These are phyloP conservation scores for Leishmania lainsoni DNA, from an alignment of 208 protist species.

Conservation along the genomic window DNA sequence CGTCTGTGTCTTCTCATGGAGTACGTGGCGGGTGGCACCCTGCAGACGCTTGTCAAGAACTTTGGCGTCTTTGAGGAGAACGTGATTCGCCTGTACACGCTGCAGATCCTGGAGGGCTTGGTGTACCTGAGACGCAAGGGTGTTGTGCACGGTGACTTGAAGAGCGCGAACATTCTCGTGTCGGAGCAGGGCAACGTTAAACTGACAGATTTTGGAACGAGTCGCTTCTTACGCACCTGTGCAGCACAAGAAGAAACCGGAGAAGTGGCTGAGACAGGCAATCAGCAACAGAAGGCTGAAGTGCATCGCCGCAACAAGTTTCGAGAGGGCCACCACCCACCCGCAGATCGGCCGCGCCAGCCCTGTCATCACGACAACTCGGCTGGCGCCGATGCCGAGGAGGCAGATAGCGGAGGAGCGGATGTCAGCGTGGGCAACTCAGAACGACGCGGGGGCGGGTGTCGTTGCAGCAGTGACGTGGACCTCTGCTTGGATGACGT, in stretches of 20 bases:
- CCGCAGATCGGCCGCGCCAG: neutral
- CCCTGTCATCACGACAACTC: neutral
- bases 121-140: slow-evolving; percentile 70
- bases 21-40: slow-evolving; percentile 87
- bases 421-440: slow-evolving; percentile 1
- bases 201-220: slow-evolving; percentile 93
- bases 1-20: slow-evolving; percentile 88
- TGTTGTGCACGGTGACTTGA: slow-evolving; percentile 88
- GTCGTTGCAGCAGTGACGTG: neutral
- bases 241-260: neutral
- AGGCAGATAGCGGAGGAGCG: neutral
- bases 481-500: slow-evolving; percentile 1
- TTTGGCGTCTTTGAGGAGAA: slow-evolving; percentile 89
- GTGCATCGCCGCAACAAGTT: neutral
- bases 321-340: slow-evolving; percentile 10
- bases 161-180: slow-evolving; percentile 88
- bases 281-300: neutral
- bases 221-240: slow-evolving; percentile 38
- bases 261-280: neutral
- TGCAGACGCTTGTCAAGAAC: slow-evolving; percentile 80
- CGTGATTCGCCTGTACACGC: slow-evolving; percentile 81
- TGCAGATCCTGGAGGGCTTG: slow-evolving; percentile 86
- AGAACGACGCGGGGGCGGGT: neutral
- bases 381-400: neutral
- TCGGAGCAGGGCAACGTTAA: slow-evolving; percentile 83